Evolutionary conservation across 129 eudicot species (phyloP).

Genomic region (Calendula officinalis): DNA sequence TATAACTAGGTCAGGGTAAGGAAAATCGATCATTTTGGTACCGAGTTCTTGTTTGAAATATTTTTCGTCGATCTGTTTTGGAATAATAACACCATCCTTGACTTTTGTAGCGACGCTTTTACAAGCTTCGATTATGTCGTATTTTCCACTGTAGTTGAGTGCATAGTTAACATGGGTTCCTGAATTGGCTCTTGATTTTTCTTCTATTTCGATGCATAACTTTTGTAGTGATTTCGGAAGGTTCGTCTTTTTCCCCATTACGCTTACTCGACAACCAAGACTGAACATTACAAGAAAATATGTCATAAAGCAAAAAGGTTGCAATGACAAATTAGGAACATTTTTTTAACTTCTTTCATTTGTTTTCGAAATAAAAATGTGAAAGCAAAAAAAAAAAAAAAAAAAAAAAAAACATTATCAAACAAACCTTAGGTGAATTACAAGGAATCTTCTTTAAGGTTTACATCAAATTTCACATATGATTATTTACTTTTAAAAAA

Average conservation of each 20-base stretch:
- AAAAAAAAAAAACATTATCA: no score
- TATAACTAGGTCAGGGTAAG: conserved; percentile 21
- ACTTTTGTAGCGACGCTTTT: conserved; percentile 9
- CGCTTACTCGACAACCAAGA: conserved; percentile 18
- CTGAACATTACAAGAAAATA: background rate
- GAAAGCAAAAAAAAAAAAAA: no score
- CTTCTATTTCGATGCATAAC: conserved; percentile 2
- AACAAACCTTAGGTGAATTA: no score
- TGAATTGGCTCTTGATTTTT: conserved; percentile 8
- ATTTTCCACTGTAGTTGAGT: conserved; percentile 20
- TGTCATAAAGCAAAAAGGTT: background rate
- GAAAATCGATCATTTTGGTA: conserved; percentile 2
- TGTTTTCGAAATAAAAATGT: no score
- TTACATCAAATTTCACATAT: no score
- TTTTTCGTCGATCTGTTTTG: conserved; percentile 5
- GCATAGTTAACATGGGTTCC: conserved; percentile 18
- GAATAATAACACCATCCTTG: conserved; percentile 16
- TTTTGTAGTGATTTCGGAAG: conserved; percentile 10
- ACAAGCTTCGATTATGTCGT: conserved; percentile 20
- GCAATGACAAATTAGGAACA: no score
- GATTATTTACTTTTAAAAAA: no score
- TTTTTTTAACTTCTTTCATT: no score
- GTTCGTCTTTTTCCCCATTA: conserved; percentile 12
- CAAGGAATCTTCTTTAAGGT: no score
- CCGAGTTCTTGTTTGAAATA: background rate